phyloP scores from a whole-genome alignment of 306 rosid genomes.

The Carpinus fangiana region DNA sequence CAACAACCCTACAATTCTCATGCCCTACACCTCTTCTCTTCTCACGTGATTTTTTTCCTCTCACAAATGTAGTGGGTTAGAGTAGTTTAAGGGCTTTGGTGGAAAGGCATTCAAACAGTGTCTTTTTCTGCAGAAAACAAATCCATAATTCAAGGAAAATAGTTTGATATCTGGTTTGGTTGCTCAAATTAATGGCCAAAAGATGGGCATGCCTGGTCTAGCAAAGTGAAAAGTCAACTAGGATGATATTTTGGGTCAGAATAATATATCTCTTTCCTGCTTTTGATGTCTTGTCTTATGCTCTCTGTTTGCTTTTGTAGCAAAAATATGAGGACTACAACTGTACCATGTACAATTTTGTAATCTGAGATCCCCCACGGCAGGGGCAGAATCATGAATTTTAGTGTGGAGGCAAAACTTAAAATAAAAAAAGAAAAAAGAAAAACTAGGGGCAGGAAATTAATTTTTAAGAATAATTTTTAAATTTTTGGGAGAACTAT shows the following conservation, averaged over 20 bases:
- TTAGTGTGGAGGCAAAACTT: no score
- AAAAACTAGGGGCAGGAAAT: no score
- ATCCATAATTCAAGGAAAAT: not conserved
- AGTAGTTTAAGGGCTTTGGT: no score
- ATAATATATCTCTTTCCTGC: constrained; percentile 29
- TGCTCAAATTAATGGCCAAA: not conserved
- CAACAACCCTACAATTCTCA: constrained; percentile 8
- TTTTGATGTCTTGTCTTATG: constrained; percentile 22
- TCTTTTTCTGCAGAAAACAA: not conserved
- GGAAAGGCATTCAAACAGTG: no score
- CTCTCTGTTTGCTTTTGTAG: constrained; percentile 29
- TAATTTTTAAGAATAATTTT: no score
- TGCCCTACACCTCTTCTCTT: not conserved
- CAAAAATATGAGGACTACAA: constrained; percentile 14
- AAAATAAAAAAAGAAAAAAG: no score
- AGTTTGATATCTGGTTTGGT: not conserved
- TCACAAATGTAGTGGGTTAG: not conserved
- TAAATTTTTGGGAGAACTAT: no score
- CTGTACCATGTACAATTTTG: constrained; percentile 25
- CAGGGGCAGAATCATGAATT: no score
- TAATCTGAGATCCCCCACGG: not conserved
- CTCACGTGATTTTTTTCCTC: not conserved
- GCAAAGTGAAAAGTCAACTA: constrained; percentile 32
- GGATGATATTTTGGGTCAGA: constrained; percentile 26
- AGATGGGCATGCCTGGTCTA: constrained; percentile 12